These are phyloP conservation scores for Thymus mandschuricus DNA, from an alignment of 257 asterid genomes.

Conservation along the genomic window DNA sequence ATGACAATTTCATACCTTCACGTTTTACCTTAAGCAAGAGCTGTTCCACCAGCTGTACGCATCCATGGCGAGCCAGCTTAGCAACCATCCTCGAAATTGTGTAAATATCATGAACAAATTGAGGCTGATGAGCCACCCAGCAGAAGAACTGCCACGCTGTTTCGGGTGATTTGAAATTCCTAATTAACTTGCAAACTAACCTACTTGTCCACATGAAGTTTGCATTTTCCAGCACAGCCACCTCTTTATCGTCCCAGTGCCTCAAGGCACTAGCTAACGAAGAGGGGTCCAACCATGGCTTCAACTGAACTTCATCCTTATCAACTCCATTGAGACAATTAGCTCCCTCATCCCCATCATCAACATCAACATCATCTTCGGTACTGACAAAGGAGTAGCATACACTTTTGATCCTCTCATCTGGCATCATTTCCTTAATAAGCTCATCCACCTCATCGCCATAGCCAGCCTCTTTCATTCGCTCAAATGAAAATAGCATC, in stretches of 20 bases:
- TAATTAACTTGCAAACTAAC: conserved; percentile 78
- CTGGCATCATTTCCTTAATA: conserved; percentile 68
- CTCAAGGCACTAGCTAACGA: conserved; percentile 80
- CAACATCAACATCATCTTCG: conserved; percentile 61
- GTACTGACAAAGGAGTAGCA: conserved; percentile 45
- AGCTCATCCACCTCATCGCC: conserved; percentile 56
- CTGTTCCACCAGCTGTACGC: conserved; percentile 63
- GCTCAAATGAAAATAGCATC: conserved; percentile 63
- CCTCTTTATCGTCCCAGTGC: conserved; percentile 72
- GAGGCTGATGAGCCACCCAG: conserved; percentile 88
- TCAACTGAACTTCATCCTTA: conserved; percentile 53
- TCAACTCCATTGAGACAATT: conserved; percentile 30
- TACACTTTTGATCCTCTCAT: conserved; percentile 66
- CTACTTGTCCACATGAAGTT: conserved; percentile 80
- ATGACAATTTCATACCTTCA: conserved; percentile 67
- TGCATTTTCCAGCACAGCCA: conserved; percentile 60
- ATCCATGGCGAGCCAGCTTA: conserved; percentile 76
- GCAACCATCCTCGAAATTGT: conserved; percentile 78
- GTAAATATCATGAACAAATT: conserved; percentile 78
- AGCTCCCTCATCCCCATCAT: conserved; percentile 54
- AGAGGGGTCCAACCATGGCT: conserved; percentile 91
- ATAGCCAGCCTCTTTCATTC: conserved; percentile 71
- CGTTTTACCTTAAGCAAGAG: conserved; percentile 64
- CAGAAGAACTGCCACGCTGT: conserved; percentile 84
- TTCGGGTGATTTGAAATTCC: conserved; percentile 72